These are phyloP conservation scores for Ceratocystis albifundus DNA, from an alignment of 2,329 filamentous ascomycete genomes.

Conservation along the genomic window DNA sequence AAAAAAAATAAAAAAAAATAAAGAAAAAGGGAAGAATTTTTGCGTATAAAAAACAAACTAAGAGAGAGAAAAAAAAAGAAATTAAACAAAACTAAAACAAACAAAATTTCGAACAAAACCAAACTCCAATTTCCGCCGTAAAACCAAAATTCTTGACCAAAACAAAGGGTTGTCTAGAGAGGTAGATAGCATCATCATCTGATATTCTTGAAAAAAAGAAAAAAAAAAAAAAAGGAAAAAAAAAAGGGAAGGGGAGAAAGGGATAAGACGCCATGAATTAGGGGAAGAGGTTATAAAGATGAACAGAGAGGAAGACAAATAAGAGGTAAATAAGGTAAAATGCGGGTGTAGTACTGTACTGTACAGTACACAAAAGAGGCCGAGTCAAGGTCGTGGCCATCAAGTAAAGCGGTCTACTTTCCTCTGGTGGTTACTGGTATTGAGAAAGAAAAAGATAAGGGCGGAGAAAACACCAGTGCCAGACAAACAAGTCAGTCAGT, in stretches of 20 bases:
- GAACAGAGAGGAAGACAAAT: not conserved
- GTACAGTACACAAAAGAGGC: not conserved
- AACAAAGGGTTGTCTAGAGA: not conserved
- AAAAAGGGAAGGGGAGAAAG: not conserved
- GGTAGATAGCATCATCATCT: not conserved
- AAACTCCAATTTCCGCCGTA: constrained; percentile 5
- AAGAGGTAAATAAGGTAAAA: not conserved
- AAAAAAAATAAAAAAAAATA: too few species aligned
- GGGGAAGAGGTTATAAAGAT: not conserved
- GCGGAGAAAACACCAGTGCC: not conserved
- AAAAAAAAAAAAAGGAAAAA: too few species aligned
- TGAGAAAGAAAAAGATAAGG: not conserved
- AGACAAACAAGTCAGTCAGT: not conserved
- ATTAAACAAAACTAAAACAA: not conserved
- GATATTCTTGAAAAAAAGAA: too few species aligned
- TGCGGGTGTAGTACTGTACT: not conserved
- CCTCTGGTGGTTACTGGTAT: not conserved
- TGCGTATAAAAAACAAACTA: not conserved
- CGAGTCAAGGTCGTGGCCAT: not conserved
- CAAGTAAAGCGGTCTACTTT: not conserved
- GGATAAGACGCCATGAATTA: not conserved
- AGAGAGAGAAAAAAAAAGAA: constrained; percentile 1
- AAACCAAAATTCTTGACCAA: constrained; percentile 5
- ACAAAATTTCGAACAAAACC: not conserved
- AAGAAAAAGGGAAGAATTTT: not conserved